A percentile compares a stretch with the other conserved stretches of the same genome.
Conservation (phyloP, 2,329 filamentous ascomycete species). For the Talaromyces sp. region DNA sequence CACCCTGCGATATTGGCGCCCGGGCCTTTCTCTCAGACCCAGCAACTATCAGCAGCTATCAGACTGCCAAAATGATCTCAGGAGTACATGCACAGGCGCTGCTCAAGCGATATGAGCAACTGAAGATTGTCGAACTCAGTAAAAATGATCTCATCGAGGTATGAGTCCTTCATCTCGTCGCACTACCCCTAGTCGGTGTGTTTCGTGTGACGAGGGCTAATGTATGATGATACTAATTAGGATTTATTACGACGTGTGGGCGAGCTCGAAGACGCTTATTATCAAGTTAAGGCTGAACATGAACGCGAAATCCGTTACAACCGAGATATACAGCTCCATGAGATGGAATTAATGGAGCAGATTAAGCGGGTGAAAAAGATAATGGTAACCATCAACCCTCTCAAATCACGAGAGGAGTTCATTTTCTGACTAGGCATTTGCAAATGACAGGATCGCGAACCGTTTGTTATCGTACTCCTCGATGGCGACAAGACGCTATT, state of each 20-base stretch:
- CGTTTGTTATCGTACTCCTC: slow-evolving; percentile 53
- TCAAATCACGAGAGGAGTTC: background rate
- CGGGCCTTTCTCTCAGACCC: slow-evolving; percentile 9
- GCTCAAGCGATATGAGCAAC: slow-evolving; percentile 43
- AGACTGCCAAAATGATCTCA: slow-evolving; percentile 19
- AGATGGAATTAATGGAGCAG: slow-evolving; percentile 47
- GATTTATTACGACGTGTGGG: slow-evolving; percentile 45
- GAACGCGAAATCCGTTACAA: slow-evolving; percentile 48
- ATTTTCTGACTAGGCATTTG: slow-evolving; percentile 3
- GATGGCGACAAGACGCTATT: slow-evolving; percentile 58
- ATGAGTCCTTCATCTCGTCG: slow-evolving; percentile 14
- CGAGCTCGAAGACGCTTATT: slow-evolving; percentile 43
- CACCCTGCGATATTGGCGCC: slow-evolving; percentile 9
- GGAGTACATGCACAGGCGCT: slow-evolving; percentile 34
- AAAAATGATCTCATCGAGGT: slow-evolving; percentile 51
- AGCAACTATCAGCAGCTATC: slow-evolving; percentile 5
- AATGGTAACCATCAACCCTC: slow-evolving; percentile 35
- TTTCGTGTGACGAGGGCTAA: slow-evolving; percentile 10
- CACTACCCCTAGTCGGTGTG: slow-evolving; percentile 6
- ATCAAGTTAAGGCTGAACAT: slow-evolving; percentile 46
- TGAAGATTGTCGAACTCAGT: slow-evolving; percentile 43
- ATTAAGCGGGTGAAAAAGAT: slow-evolving; percentile 43
- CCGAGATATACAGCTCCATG: slow-evolving; percentile 46
- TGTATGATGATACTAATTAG: slow-evolving; percentile 29
- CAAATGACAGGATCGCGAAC: slow-evolving; percentile 46